These are phyloP conservation scores for Passiflora organensis DNA, from an alignment of 345 rosid species.

Conservation along the genomic window DNA sequence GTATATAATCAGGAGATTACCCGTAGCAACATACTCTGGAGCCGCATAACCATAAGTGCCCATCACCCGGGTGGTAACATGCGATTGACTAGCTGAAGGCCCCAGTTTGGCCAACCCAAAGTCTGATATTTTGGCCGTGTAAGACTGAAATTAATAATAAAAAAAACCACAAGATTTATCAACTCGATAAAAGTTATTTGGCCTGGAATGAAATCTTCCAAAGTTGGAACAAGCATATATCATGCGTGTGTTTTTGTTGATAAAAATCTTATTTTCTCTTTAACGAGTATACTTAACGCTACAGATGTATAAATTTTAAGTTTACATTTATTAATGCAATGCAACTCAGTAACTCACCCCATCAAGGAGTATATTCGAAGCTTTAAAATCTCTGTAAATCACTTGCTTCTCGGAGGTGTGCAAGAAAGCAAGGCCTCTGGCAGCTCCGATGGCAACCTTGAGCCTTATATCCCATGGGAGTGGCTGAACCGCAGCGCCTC, in stretches of 20 bases:
- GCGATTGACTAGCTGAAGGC: constrained; percentile 48
- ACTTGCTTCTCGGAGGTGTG: constrained; percentile 71
- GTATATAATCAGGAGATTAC: constrained; percentile 60
- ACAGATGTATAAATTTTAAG: no score
- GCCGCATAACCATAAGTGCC: constrained; percentile 55
- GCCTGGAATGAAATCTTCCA: constrained; percentile 23
- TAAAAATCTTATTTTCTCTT: no score
- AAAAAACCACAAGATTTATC: no score
- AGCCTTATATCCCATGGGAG: constrained; percentile 84
- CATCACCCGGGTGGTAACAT: constrained; percentile 36
- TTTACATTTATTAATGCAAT: no score
- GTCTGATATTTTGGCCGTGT: constrained; percentile 57
- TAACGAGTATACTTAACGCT: no score
- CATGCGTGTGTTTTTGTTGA: no score
- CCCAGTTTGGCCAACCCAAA: constrained; percentile 71
- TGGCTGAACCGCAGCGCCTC: constrained; percentile 44
- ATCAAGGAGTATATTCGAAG: constrained; percentile 75
- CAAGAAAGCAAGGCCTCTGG: constrained; percentile 67
- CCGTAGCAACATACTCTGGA: constrained; percentile 66
- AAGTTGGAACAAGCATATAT: no score
- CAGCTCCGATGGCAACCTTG: constrained; percentile 72
- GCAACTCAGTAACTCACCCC: constrained; percentile 56
- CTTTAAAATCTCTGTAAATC: constrained; percentile 80
- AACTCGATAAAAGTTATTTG: constrained; percentile 12
- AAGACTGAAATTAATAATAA: constrained; percentile 35